Evolutionary conservation across 2,329 filamentous ascomycete species (phyloP).

Genomic region (Bipolaris sorokiniana): DNA sequence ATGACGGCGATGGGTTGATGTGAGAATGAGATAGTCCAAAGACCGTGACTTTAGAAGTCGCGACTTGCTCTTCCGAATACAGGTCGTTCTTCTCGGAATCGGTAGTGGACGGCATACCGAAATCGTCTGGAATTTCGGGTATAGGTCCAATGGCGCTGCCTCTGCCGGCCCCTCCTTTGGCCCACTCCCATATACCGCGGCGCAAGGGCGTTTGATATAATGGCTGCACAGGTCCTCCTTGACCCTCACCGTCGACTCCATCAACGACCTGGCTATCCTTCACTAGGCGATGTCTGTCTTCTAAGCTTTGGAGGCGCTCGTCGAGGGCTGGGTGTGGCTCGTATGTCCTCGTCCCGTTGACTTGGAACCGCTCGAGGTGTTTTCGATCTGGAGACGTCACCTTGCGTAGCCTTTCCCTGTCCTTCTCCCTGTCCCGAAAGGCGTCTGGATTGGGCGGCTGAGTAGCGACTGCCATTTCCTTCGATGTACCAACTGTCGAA

Average conservation of each 20-base stretch:
- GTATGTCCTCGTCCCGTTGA: constrained; percentile 19
- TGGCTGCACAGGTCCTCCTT: constrained; percentile 5
- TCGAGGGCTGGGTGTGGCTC: constrained; percentile 39
- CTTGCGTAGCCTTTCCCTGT: constrained; percentile 31
- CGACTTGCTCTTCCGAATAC: constrained; percentile 14
- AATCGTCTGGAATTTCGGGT: constrained; percentile 35
- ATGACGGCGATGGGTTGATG: constrained; percentile 28
- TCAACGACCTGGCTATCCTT: constrained; percentile 19
- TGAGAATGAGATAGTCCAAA: constrained; percentile 28
- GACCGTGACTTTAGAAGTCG: constrained; percentile 32
- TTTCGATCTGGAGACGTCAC: constrained; percentile 34
- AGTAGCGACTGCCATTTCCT: constrained; percentile 38
- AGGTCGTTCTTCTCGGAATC: constrained; percentile 28
- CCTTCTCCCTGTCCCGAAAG: constrained; percentile 30
- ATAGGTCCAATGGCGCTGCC: constrained; percentile 36
- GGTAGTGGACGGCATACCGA: constrained; percentile 38
- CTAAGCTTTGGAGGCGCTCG: constrained; percentile 46
- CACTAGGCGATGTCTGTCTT: constrained; percentile 34
- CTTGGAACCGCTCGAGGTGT: constrained; percentile 13
- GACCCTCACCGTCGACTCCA: constrained; percentile 6
- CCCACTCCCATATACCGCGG: constrained; percentile 46
- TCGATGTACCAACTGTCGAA: constrained; percentile 43
- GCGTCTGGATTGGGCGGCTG: constrained; percentile 34
- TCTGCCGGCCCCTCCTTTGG: constrained; percentile 36
- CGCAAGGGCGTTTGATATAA: constrained; percentile 29